Base-by-base conservation (phyloP, 2,329 filamentous ascomycete species). In the Paecilomyces sp. region DNA sequence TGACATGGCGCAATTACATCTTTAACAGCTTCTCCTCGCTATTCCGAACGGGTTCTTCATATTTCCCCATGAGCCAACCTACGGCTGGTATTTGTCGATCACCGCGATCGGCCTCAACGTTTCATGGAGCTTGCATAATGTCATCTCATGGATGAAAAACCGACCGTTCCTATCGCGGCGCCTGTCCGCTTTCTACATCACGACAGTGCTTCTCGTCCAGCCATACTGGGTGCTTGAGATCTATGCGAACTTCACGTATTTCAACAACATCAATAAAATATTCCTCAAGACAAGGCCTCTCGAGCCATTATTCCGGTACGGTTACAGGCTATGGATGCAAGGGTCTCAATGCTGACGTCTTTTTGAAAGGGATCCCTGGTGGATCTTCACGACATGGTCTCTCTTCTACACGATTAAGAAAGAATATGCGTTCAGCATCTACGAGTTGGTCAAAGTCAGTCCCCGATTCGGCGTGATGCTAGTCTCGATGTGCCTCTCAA, bases 131-230 rank as follows among this genome's bases (percentile, higher is more conserved):
- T 71, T 88, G 8, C 86, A 88, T 70, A 88, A 88, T 63, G 78
- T 88, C 61, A 84, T 88, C 61, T 80, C 85, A 0, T 88, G 85
- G 86, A 81, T 88, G 71, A 88, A 88, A 71, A 85, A 83, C 62
- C 81, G 80, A 57, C 85, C 85, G 0, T 87, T 87, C 65, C 74
- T 87, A 7, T 76, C 77, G 2, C 76, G 72, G 31, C 72, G 75
- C 7, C 78, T 79, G 31, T 85, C 80, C 54, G 67, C 75, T 9
- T 70, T 86, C 58, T 88, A 87, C 66, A 84, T 88, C 56, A 74
- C 76, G 52, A 86, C 82, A 0, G 78, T 88, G 51, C 72, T 84
- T 11, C 72, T 86, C 1, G 84, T 78, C 11, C 83, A 86, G 62
- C 84, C 85, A 0, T 88, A 87, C 65, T 88, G 86, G 85, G 68